phyloP scores from a whole-genome alignment of 75 land plant genomes.

The Selaginella moellendorffii region DNA sequence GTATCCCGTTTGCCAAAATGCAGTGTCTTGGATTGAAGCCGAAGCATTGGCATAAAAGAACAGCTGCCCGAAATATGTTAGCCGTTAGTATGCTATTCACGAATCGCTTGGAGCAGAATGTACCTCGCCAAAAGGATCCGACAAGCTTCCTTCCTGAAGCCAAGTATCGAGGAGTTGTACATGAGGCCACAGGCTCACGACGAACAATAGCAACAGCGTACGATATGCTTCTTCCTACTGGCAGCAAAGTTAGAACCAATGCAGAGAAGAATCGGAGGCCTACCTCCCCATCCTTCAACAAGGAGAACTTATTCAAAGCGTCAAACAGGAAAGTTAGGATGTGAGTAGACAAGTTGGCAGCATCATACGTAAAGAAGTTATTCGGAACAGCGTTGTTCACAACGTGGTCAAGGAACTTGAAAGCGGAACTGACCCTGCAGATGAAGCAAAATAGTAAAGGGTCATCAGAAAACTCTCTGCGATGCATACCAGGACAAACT shows the following conservation, averaged over 20 bases:
- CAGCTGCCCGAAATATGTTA: conserved; percentile 42
- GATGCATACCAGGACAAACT: conserved; percentile 54
- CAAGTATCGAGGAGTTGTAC: conserved; percentile 67
- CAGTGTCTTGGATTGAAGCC: conserved; percentile 51
- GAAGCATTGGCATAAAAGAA: conserved; percentile 57
- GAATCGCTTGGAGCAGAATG: neutral
- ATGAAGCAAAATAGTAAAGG: neutral
- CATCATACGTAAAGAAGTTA: conserved; percentile 26
- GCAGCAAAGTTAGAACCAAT: conserved; percentile 6
- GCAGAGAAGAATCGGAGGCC: neutral
- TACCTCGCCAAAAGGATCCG: conserved; percentile 94
- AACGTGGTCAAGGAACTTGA: conserved; percentile 57
- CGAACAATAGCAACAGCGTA: conserved; percentile 56
- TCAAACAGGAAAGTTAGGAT: conserved; percentile 58
- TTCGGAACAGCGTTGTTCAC: conserved; percentile 53
- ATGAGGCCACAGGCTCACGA: conserved; percentile 59
- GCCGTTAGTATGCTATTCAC: neutral
- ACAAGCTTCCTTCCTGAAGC: conserved; percentile 84
- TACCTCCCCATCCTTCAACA: conserved; percentile 86
- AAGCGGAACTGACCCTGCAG: conserved; percentile 80
- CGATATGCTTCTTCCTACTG: conserved; percentile 75
- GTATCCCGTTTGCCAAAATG: conserved; percentile 85
- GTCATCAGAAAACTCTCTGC: neutral
- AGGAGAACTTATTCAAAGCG: conserved; percentile 58
- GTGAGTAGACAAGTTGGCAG: conserved; percentile 49